These are phyloP conservation scores for Pseudofabraea citricarpa DNA, from an alignment of 2,329 filamentous ascomycete genomes.

Conservation along the genomic window DNA sequence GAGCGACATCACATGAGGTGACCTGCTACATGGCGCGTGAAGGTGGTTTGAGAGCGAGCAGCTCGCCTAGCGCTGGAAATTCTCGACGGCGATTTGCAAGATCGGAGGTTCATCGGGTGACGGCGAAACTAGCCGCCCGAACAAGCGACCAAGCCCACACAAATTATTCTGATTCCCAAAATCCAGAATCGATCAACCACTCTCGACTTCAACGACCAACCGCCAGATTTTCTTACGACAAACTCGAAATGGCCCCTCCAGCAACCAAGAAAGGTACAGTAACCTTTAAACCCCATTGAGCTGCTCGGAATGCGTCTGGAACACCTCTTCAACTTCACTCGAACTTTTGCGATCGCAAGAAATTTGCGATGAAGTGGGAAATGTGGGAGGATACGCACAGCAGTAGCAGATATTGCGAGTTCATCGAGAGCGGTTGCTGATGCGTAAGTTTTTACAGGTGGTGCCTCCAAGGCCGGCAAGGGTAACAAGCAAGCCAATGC, in stretches of 20 bases:
- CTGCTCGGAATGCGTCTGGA: slow-evolving; percentile 1
- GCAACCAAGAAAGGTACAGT: slow-evolving; percentile 31
- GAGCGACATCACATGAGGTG: no score
- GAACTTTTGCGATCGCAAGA: slow-evolving; percentile 13
- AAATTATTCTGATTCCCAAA: background rate
- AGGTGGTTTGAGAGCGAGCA: no score
- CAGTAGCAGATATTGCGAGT: slow-evolving; percentile 76
- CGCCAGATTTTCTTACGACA: background rate
- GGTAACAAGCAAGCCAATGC: slow-evolving; percentile 82
- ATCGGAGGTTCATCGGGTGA: no score
- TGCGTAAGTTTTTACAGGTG: slow-evolving; percentile 53
- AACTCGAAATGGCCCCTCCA: slow-evolving; percentile 28
- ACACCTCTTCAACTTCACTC: slow-evolving; percentile 14
- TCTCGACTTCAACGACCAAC: slow-evolving; percentile 14
- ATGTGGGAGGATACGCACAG: slow-evolving; percentile 33
- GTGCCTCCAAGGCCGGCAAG: slow-evolving; percentile 49
- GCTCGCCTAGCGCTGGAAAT: no score
- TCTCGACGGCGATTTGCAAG: no score
- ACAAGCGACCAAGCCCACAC: background rate
- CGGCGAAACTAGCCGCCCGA: no score
- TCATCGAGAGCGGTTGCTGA: slow-evolving; percentile 69
- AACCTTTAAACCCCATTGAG: slow-evolving; percentile 16
- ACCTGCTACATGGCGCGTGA: no score
- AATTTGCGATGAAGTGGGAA: slow-evolving; percentile 9
- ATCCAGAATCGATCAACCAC: no score